A percentile compares a stretch with the other conserved stretches of the same genome.
Conservation (phyloP, 2,329 filamentous ascomycete genomes). For the Colletotrichum neosansevieriae region DNA sequence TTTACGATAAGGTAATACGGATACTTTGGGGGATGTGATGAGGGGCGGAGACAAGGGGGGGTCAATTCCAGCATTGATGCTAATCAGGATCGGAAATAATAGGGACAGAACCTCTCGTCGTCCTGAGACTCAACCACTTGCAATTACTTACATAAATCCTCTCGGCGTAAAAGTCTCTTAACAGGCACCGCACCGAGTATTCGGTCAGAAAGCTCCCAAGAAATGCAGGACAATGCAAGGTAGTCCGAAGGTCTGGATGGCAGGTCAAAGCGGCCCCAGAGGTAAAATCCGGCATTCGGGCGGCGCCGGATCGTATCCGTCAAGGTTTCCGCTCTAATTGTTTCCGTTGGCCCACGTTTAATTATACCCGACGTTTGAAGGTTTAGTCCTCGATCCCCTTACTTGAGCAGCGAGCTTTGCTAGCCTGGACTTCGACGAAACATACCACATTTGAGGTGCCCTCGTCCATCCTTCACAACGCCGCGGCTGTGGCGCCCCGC, state of each 20-base stretch:
- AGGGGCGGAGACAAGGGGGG: slow-evolving; percentile 23
- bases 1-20: slow-evolving; percentile 27
- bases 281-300: background rate
- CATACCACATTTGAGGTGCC: background rate
- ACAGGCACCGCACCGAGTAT: background rate
- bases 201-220: background rate
- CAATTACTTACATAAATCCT: no score
- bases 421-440: background rate
- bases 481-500: background rate
- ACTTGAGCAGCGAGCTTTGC: background rate
- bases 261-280: slow-evolving; percentile 14
- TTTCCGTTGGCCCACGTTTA: background rate
- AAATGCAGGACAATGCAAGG: background rate
- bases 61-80: background rate
- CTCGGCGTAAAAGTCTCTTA: no score
- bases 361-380: background rate
- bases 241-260: background rate
- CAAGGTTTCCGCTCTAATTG: background rate
- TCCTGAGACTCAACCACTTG: background rate
- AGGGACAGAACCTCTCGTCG: background rate
- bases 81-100: background rate
- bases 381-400: background rate
- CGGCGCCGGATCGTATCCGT: background rate
- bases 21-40: slow-evolving; percentile 17
- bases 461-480: background rate